These are phyloP conservation scores for Trebouxiophyceae sp. DNA, from an alignment of 163 green algal species.

Conservation along the genomic window DNA sequence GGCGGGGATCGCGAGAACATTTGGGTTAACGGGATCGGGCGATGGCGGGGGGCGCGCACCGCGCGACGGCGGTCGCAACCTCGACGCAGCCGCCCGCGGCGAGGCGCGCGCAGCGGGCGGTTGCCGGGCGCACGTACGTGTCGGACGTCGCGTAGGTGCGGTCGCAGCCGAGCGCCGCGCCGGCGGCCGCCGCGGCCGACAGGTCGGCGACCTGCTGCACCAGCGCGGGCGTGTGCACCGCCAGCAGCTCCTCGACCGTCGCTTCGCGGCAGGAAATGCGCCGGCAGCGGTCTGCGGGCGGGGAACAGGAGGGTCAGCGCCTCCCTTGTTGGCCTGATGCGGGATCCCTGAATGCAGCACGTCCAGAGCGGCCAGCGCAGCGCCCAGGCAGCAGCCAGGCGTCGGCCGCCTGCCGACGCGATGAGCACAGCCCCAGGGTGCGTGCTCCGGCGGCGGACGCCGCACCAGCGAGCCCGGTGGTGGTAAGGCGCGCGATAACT, in stretches of 20 bases:
- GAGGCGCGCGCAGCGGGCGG: slow-evolving; percentile 39
- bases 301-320: background rate
- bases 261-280: slow-evolving; percentile 40
- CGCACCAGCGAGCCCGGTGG: slow-evolving; percentile 33
- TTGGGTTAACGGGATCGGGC: too few species aligned
- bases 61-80: slow-evolving; percentile 34
- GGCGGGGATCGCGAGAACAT: too few species aligned
- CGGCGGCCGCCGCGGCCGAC: slow-evolving; percentile 8
- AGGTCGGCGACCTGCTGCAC: slow-evolving; percentile 26
- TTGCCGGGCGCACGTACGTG: slow-evolving; percentile 56
- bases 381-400: slow-evolving; percentile 57
- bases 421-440: slow-evolving; percentile 37
- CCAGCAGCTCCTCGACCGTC: slow-evolving; percentile 42
- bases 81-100: slow-evolving; percentile 51
- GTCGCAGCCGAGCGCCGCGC: background rate
- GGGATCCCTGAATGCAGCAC: background rate
- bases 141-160: slow-evolving; percentile 33
- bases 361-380: background rate
- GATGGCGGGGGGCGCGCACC: too few species aligned
- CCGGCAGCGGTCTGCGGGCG: slow-evolving; percentile 36
- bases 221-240: slow-evolving; percentile 50
- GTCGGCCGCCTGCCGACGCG: slow-evolving; percentile 32
- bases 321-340: too few species aligned
- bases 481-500: slow-evolving; percentile 54
- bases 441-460: background rate